Percentiles rank a stretch among this genome's conserved stretches.
Conservation (phyloP, 2,329 filamentous ascomycete species). For the Colletotrichum sidae region DNA sequence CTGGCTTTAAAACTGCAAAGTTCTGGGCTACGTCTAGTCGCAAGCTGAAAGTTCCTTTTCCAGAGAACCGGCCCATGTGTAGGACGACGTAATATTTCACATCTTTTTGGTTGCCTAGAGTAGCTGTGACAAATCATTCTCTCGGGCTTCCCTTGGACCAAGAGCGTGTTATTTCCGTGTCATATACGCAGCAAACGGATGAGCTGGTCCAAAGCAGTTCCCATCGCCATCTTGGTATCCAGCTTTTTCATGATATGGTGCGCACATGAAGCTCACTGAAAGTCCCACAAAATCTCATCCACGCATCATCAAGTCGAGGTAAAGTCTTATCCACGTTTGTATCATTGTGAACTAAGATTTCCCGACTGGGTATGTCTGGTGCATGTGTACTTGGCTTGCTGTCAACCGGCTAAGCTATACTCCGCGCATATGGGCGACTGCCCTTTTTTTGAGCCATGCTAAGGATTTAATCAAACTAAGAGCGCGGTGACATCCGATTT, state of each 20-base stretch:
- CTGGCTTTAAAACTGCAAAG: slow-evolving; percentile 5
- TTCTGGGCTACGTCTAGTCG: slow-evolving; percentile 11
- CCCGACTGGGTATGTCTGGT: no score
- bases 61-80: slow-evolving; percentile 9
- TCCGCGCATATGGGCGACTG: no score
- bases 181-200: slow-evolving; percentile 3
- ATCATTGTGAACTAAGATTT: no score
- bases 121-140: slow-evolving; percentile 4
- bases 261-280: background rate
- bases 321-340: no score
- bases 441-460: no score
- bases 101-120: background rate
- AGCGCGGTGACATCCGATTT: no score
- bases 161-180: background rate
- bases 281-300: background rate
- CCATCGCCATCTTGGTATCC: slow-evolving; percentile 4
- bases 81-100: background rate
- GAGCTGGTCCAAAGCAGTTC: slow-evolving; percentile 11
- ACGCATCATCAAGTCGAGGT: no score
- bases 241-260: background rate
- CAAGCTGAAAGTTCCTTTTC: slow-evolving; percentile 8
- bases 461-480: no score
- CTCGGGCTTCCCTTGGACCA: slow-evolving; percentile 12
- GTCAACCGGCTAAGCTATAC: no score
- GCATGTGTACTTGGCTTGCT: no score